Percentiles rank a stretch among this genome's conserved stretches.
Evolutionary conservation across 163 green algal genomes (phyloP).

Genomic region (Scenedesmus sp.): DNA sequence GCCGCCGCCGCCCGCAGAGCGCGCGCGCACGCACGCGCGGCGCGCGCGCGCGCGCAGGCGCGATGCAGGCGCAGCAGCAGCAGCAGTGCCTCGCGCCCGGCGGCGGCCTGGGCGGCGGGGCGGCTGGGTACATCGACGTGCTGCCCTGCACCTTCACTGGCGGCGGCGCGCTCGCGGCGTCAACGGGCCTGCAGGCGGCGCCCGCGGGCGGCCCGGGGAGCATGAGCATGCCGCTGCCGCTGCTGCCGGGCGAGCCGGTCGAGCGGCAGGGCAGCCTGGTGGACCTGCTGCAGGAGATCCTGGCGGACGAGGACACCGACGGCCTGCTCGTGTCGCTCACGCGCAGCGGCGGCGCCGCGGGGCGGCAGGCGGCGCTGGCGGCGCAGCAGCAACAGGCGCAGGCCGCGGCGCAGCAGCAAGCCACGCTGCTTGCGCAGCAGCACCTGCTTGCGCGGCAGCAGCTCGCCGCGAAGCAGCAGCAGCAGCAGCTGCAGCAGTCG

Average conservation of each 20-base stretch:
- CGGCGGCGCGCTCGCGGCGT: background rate
- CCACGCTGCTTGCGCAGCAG: background rate
- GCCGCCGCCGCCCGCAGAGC: too few relatives aligned
- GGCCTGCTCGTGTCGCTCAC: slow-evolving; percentile 22
- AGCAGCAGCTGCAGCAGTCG: slow-evolving; percentile 9
- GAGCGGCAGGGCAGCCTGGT: slow-evolving; percentile 38
- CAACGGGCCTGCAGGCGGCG: background rate
- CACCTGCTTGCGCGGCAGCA: slow-evolving; percentile 1
- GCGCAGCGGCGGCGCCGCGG: background rate
- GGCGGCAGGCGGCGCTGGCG: background rate
- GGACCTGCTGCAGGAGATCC: slow-evolving; percentile 33
- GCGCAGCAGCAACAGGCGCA: background rate
- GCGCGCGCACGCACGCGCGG: too few relatives aligned
- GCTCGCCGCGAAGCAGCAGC: background rate
- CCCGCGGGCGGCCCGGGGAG: background rate
- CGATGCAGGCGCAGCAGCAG: slow-evolving; percentile 1
- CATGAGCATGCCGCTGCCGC: slow-evolving; percentile 11
- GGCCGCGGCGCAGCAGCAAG: background rate
- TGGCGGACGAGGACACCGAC: slow-evolving; percentile 34
- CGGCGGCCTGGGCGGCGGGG: too few relatives aligned
- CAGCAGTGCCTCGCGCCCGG: background rate
- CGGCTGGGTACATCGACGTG: too few relatives aligned
- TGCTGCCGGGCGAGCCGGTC: background rate
- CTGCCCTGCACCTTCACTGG: too few relatives aligned
- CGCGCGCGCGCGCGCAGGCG: too few relatives aligned